Evolutionary conservation across 805 yeast species (phyloP).

Genomic region (Saccharomycopsis oosterbeekiorum): DNA sequence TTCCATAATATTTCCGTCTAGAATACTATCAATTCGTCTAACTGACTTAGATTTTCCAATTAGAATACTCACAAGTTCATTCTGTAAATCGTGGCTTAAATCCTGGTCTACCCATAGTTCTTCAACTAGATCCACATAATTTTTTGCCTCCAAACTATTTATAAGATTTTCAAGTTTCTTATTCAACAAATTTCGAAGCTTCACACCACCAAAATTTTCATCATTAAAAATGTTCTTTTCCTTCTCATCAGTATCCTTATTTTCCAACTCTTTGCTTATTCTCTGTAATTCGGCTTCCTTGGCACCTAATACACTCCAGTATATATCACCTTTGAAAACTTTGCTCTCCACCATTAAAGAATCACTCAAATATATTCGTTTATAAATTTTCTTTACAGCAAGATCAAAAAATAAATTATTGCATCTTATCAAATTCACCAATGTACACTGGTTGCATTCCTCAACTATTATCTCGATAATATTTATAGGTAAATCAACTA

Average conservation of each 20-base stretch:
- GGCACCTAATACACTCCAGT: not conserved
- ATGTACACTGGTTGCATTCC: not conserved
- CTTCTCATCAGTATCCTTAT: not conserved
- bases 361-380: not conserved
- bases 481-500: not conserved
- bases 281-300: not conserved
- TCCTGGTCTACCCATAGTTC: slow-evolving; percentile 16
- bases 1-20: not conserved
- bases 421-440: not conserved
- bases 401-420: not conserved
- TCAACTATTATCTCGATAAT: not conserved
- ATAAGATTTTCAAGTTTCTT: not conserved
- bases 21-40: not conserved
- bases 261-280: not conserved
- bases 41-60: not conserved
- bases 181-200: not conserved
- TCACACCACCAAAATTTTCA: not conserved
- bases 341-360: not conserved
- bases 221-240: not conserved
- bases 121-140: not conserved
- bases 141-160: not conserved
- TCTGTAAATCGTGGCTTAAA: slow-evolving; percentile 1
- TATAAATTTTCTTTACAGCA: not conserved
- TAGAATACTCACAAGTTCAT: not conserved
- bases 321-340: not conserved